A percentile compares a stretch with the other conserved stretches of the same genome.
These are phyloP conservation scores for Chrysoporthe puriensis DNA, from an alignment of 2,329 filamentous ascomycete genomes.

Conservation along the genomic window DNA sequence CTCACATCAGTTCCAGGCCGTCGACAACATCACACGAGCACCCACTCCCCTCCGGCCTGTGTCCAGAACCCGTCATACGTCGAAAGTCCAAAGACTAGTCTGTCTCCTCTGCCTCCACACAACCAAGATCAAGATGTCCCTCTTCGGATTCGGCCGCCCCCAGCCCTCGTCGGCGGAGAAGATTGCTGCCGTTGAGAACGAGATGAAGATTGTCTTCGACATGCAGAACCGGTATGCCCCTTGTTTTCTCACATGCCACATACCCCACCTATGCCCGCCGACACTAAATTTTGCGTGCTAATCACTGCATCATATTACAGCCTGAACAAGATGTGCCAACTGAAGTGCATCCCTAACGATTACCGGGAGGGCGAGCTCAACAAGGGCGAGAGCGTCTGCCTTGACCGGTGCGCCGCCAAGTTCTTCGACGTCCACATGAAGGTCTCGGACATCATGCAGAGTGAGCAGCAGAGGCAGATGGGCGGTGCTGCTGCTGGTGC, in stretches of 20 bases:
- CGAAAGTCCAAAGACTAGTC: neutral
- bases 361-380: conserved; percentile 97
- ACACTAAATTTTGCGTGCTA: neutral
- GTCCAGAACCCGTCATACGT: neutral
- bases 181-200: conserved; percentile 92
- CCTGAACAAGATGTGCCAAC: conserved; percentile 84
- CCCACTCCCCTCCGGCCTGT: neutral
- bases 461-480: conserved; percentile 73
- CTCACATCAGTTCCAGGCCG: neutral
- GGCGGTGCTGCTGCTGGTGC: conserved; percentile 54
- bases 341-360: conserved; percentile 89
- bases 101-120: conserved; percentile 4
- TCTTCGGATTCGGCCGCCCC: conserved; percentile 52
- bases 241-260: neutral
- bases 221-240: conserved; percentile 89
- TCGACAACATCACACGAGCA: neutral
- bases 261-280: neutral
- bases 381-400: conserved; percentile 98
- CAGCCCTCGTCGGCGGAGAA: conserved; percentile 96
- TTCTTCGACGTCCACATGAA: conserved; percentile 99
- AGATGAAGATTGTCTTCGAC: conserved; percentile 96
- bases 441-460: conserved; percentile 95
- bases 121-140: conserved; percentile 35
- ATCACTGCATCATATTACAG: conserved; percentile 47
- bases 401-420: conserved; percentile 96